Base-by-base conservation (phyloP, 768 basidiomycete species). In the Sporobolomyces pararoseus region DNA sequence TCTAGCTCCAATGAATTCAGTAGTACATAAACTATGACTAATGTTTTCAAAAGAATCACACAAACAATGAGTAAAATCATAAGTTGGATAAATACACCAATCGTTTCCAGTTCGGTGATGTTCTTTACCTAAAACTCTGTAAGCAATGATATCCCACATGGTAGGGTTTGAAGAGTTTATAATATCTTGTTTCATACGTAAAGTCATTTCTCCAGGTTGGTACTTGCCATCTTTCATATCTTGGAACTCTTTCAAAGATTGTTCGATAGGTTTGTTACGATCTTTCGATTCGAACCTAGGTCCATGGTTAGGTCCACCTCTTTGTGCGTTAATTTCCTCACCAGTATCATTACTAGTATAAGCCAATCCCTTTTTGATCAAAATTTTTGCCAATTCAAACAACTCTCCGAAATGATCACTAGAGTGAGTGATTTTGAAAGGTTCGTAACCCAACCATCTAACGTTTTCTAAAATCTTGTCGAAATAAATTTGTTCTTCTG, bases 121-220 rank as follows among this genome's bases (percentile, higher is more conserved):
- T 35, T 89, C 86, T 2, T 91, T 86, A 59, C 89, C 85, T 62
- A 97, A 84, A 21, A 98, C 91, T 32, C 96, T 88, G 79, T 98
- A 99, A 10, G 95, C 95, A 42, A 96, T 90, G 63, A 96, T 81
- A 81, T 99, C 96, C 96, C 96, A 99, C 96, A 99, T 97, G 80
- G 93, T 92, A 16, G 95, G 95, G 79, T 98, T 99, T 17, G 89
- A 88, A 69, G 91, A 90, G 53, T 86, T 83, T 61, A 67, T 46
- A 32, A 98, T 81, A 78, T 98, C 91, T 81, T 94, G 91, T 81
- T 99, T 99, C 96, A 99, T 98, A 44, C 96, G 86, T 57, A 99
- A 81, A 72, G 89, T 90, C 44, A 91, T 93, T 79, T 93, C 89
- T 75, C 95, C 93, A 61, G 92, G 92, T 61, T 86, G 84, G 80